Evolutionary conservation across 164 flowering plant genomes (phyloP).

Genomic region (Vitis vinifera): DNA sequence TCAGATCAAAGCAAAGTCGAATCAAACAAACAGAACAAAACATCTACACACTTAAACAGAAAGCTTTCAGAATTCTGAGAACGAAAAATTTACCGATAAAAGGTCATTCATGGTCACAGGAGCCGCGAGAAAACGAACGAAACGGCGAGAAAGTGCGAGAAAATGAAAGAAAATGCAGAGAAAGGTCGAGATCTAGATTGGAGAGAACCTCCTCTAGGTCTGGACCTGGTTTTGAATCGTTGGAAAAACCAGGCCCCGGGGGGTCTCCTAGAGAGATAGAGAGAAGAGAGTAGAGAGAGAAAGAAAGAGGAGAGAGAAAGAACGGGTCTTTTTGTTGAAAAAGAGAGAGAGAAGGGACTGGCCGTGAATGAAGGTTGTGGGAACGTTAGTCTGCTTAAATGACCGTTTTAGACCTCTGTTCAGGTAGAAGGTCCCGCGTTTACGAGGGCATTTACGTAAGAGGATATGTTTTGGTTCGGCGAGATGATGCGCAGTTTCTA

Average conservation of each 20-base stretch:
- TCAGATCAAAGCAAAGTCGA: too few relatives aligned
- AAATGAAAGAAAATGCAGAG: background rate
- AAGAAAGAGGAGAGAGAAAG: background rate
- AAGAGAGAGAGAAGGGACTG: background rate
- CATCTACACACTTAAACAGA: too few relatives aligned
- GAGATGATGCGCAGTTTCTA: too few relatives aligned
- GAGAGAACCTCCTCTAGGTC: background rate
- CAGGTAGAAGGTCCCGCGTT: too few relatives aligned
- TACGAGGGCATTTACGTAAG: too few relatives aligned
- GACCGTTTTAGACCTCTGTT: too few relatives aligned
- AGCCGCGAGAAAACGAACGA: background rate
- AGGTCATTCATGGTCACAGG: constrained; percentile 10
- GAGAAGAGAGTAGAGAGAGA: background rate
- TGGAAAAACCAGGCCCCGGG: too few relatives aligned
- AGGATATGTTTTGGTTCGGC: too few relatives aligned
- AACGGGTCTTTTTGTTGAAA: background rate
- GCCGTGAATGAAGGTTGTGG: background rate
- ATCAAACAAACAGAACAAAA: too few relatives aligned
- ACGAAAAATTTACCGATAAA: constrained; percentile 12
- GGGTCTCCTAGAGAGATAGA: too few relatives aligned
- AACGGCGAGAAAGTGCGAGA: background rate
- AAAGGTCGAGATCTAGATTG: too few relatives aligned
- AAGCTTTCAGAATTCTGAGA: background rate
- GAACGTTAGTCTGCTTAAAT: background rate
- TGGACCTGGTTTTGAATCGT: background rate